Base-by-base conservation (phyloP, 139 green algal species). In the Chlorokybus atmophyticus region DNA sequence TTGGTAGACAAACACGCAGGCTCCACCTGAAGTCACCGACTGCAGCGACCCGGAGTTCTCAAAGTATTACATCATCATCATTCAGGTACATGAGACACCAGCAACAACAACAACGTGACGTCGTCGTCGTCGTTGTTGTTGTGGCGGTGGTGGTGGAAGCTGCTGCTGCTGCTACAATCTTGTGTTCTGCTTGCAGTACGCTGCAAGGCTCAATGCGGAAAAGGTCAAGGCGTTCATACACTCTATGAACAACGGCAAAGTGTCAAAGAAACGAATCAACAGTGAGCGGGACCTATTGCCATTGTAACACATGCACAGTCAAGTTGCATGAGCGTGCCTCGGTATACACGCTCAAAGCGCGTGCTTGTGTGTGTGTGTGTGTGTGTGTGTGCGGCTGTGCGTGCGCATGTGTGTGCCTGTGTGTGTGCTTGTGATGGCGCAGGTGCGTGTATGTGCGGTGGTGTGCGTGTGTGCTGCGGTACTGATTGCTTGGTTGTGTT, bases 21-120 rank as follows among this genome's bases (percentile, higher is more conserved):
- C 66, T 19, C 21, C 30, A 14, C 21, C 32, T 1, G 59, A 74
- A 10, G 59, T 74, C 21, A 41, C 57, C 6, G 68, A 69, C 50
- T 82, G 71, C 56, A 47, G 59, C 23, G 64, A 82, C 40, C 54
- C 68, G 21, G 26, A 63, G 31, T 70, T 81, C 60, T 74, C 64
- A 56, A 84, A 85, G 54, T 88, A 89, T 66, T 90, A 81, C 66
- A 63, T 85, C 6, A 67, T 94, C 4, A 75, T 93, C 19, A 67
- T 92, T 2, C 80, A 87, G 80, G 60, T 68, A 5, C 10, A 10
- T 44, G 10, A 10, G 35, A 14, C 35, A 44, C 10, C 35, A 44
- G 35, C 35, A 44, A 44, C 14, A 44, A 10, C 10, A 21, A 21
- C 10, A 10, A 44, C 35, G 35, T 10, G 35, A 14, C 35, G 10